These are phyloP conservation scores for Volvariella volvacea DNA, from an alignment of 1,284 basidiomycete species.

Conservation along the genomic window DNA sequence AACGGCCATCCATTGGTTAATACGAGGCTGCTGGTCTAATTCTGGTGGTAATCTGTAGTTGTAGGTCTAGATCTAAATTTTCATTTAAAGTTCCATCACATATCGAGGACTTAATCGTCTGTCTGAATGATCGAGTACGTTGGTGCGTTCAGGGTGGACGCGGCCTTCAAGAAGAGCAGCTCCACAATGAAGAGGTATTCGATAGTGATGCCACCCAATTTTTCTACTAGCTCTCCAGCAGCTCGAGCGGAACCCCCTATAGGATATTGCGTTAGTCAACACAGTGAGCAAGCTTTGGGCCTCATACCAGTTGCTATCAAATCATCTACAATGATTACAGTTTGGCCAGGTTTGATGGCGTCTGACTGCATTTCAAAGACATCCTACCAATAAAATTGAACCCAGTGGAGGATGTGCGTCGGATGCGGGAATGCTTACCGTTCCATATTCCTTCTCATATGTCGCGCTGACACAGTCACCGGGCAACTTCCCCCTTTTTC, in stretches of 20 bases:
- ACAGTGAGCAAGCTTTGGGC: neutral
- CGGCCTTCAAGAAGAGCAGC: slow-evolving; percentile 77
- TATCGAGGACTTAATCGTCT: slow-evolving; percentile 66
- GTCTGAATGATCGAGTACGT: slow-evolving; percentile 80
- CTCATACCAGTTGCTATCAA: slow-evolving; percentile 87
- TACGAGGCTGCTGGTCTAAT: slow-evolving; percentile 60
- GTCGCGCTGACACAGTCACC: slow-evolving; percentile 73
- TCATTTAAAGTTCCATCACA: too few species aligned
- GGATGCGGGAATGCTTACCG: slow-evolving; percentile 44
- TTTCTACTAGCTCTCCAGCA: slow-evolving; percentile 84
- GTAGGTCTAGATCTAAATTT: slow-evolving; percentile 8
- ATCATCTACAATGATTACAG: slow-evolving; percentile 90
- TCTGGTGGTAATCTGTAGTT: slow-evolving; percentile 5
- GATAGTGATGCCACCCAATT: slow-evolving; percentile 78
- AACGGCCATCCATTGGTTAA: slow-evolving; percentile 74
- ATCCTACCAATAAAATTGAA: slow-evolving; percentile 45
- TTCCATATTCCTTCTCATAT: slow-evolving; percentile 94
- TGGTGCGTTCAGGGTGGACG: slow-evolving; percentile 79
- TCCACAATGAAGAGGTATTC: slow-evolving; percentile 97
- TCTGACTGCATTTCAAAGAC: slow-evolving; percentile 93
- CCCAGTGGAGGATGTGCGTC: neutral
- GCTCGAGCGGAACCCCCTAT: slow-evolving; percentile 91
- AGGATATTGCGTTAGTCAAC: neutral
- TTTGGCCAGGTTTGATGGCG: slow-evolving; percentile 79
- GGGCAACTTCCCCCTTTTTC: slow-evolving; percentile 93